Evolutionary conservation across 1,284 basidiomycete genomes (phyloP), one percentile per base, ranked within the genome.

Genomic region (Hemileia vastatrix): DNA sequence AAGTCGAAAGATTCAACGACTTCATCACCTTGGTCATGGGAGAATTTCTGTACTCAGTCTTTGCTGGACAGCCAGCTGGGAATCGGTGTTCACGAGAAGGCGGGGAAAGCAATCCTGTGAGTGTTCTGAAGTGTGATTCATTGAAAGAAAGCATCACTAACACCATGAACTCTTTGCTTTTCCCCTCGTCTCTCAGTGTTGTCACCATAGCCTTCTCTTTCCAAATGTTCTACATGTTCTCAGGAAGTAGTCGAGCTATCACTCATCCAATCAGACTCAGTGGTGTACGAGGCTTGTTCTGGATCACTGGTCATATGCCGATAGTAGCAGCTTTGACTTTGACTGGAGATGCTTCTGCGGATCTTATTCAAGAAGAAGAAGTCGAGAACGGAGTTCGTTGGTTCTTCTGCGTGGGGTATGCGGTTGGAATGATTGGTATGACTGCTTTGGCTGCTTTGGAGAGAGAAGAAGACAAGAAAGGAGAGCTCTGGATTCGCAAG

Each of bases 11-110:
- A 4, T 70, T 68, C n/a, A 65, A 63, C 27, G 71, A 71, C 44
- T 72, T 72, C 50, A 63, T 69, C 63, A 72, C 71, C 5, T 48
- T 72, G 27, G 71, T 71, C 13, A 67, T 70, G 18, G 70, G 70
- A 21, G 57, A 59, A 36, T 58, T 59, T 18, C 54, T 32, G 27
- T 61, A 9, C 60, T 50, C 44, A 19, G 49, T 66, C 54, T 45
- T 66, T 49, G 36, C 45, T 2, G 67, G 65, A n/a, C n/a, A n/a
- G n/a, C n/a, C n/a, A n/a, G n/a, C n/a, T n/a, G n/a, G n/a, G n/a
- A n/a, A 21, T 58, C 11, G 70, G 70, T 5, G 31, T 72, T 59
- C 70, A 70, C 48, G 54, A 51, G 2, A 58, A 64, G 1, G 67
- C 71, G 1, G 70, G 68, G 0, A 59, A 67, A 6, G 65, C 69